These are phyloP conservation scores for Sarocladiaceae sp. DNA, from an alignment of 2,329 filamentous ascomycete species.

Conservation along the genomic window DNA sequence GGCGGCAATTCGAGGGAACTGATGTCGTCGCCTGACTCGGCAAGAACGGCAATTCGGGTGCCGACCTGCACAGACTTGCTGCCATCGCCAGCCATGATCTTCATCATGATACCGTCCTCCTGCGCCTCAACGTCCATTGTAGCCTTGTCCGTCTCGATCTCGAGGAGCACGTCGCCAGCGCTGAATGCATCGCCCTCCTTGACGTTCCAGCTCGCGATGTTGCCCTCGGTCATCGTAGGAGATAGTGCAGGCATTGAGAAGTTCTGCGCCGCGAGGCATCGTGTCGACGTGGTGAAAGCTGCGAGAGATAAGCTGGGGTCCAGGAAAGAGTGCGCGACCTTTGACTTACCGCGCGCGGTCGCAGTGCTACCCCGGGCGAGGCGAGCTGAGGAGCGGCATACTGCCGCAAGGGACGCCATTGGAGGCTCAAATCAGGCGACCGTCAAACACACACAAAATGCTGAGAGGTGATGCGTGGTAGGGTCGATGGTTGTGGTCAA, in stretches of 20 bases:
- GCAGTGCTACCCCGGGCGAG: conserved; percentile 44
- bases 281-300: conserved; percentile 61
- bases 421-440: conserved; percentile 16
- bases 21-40: conserved; percentile 75
- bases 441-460: conserved; percentile 11
- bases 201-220: conserved; percentile 77
- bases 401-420: conserved; percentile 63
- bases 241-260: conserved; percentile 89
- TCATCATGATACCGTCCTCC: conserved; percentile 79
- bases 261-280: conserved; percentile 68
- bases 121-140: conserved; percentile 93
- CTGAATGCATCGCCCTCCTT: conserved; percentile 81
- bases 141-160: conserved; percentile 92
- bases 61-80: conserved; percentile 74
- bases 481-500: conserved; percentile 12
- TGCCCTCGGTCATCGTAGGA: conserved; percentile 90
- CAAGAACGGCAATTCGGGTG: conserved; percentile 73
- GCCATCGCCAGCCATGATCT: conserved; percentile 70
- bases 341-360: conserved; percentile 52
- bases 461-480: conserved; percentile 16
- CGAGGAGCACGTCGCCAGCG: conserved; percentile 79
- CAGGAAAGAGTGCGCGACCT: too few relatives aligned
- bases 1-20: conserved; percentile 66
- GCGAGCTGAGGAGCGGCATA: conserved; percentile 57
- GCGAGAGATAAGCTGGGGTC: conserved; percentile 11